These are phyloP conservation scores for Friedmanniomyces endolithicus DNA, from an alignment of 495 filamentous ascomycete species.

Conservation along the genomic window DNA sequence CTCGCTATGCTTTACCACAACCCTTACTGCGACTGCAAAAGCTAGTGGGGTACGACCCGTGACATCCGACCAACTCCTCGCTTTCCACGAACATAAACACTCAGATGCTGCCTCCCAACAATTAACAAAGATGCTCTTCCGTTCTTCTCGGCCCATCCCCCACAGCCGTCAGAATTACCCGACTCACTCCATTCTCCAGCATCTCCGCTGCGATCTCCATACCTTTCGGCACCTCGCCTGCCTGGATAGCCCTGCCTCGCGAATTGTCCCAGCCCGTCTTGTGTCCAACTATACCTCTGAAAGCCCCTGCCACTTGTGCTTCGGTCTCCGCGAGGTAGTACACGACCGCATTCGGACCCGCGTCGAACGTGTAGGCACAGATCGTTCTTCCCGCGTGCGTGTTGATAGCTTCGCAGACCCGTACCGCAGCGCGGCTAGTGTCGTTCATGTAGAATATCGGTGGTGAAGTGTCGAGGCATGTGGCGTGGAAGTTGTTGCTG, in stretches of 20 bases:
- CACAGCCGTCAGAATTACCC: constrained; percentile 82
- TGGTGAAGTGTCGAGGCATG: constrained; percentile 84
- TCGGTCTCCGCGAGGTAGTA: constrained; percentile 78
- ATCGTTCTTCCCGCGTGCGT: constrained; percentile 49
- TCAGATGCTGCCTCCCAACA: too few species aligned
- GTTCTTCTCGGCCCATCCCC: constrained; percentile 78
- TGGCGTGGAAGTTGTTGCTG: constrained; percentile 91
- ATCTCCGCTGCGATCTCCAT: constrained; percentile 39
- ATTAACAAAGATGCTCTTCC: constrained; percentile 49
- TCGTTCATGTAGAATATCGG: constrained; percentile 99
- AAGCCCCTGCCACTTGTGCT: constrained; percentile 53
- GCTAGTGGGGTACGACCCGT: too few species aligned
- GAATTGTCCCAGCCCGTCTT: constrained; percentile 38
- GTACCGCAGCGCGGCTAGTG: constrained; percentile 68
- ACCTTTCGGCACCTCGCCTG: constrained; percentile 34
- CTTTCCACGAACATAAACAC: too few species aligned
- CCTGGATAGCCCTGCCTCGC: constrained; percentile 39
- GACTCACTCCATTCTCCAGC: constrained; percentile 65
- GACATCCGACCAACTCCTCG: too few species aligned
- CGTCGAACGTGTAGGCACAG: constrained; percentile 94
- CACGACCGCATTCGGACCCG: constrained; percentile 90
- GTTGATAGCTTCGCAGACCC: constrained; percentile 83
- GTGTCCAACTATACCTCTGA: constrained; percentile 42
- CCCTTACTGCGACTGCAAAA: too few species aligned
- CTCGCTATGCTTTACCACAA: too few species aligned